These are phyloP conservation scores for Mycotypha africana DNA, from an alignment of 371 early-diverging fungal species.

Conservation along the genomic window DNA sequence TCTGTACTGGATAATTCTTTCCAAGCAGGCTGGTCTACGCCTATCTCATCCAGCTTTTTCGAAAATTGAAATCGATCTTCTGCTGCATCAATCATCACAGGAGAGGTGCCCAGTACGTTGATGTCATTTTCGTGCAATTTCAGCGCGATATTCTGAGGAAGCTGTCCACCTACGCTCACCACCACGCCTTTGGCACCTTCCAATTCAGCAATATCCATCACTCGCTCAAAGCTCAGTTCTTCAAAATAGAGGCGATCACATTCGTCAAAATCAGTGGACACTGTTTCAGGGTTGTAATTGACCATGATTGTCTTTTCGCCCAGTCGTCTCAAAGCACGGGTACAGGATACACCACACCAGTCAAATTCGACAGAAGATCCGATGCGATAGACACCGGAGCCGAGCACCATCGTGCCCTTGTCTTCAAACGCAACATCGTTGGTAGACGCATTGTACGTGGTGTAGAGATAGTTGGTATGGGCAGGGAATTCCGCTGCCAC, in stretches of 20 bases:
- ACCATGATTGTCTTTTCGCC: conserved; percentile 89
- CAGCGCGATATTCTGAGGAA: conserved; percentile 93
- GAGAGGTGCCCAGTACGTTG: conserved; percentile 86
- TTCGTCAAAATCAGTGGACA: conserved; percentile 94
- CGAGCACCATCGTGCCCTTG: conserved; percentile 88
- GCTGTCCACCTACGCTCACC: conserved; percentile 88
- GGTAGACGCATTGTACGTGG: conserved; percentile 83
- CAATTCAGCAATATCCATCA: conserved; percentile 87
- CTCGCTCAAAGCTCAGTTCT: conserved; percentile 84
- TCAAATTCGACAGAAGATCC: conserved; percentile 94
- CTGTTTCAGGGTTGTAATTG: conserved; percentile 97
- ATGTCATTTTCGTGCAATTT: conserved; percentile 62
- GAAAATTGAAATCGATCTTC: conserved; percentile 94
- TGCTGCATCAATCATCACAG: conserved; percentile 86
- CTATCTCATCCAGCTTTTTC: conserved; percentile 79
- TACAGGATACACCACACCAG: conserved; percentile 86
- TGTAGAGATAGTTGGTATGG: conserved; percentile 89
- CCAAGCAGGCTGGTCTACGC: conserved; percentile 94
- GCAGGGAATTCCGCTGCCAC: conserved; percentile 93
- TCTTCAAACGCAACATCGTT: conserved; percentile 84
- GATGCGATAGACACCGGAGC: conserved; percentile 95
- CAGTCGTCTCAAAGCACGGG: conserved; percentile 74
- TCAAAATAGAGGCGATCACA: conserved; percentile 94
- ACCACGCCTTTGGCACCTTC: conserved; percentile 80
- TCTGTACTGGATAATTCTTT: conserved; percentile 80